These are phyloP conservation scores for Suillus discolor DNA, from an alignment of 768 basidiomycete genomes.

Conservation along the genomic window DNA sequence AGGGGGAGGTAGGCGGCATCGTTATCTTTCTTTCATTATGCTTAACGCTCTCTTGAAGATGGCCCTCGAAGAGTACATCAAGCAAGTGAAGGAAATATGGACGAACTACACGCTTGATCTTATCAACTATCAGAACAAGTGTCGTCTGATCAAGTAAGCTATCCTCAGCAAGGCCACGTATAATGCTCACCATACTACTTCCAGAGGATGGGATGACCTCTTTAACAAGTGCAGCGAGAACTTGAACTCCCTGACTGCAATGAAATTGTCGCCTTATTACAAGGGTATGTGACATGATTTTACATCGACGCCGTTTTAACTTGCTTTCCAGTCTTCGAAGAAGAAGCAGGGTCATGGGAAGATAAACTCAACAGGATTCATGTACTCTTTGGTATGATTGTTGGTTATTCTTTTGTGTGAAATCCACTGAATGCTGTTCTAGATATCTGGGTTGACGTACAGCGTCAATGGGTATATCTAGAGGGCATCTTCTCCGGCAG, in stretches of 20 bases:
- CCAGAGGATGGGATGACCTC: constrained; percentile 93
- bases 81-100: constrained; percentile 97
- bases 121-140: constrained; percentile 99
- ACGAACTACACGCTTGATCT: constrained; percentile 93
- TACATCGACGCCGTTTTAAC: constrained; percentile 8
- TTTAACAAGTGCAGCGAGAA: constrained; percentile 98
- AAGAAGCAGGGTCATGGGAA: constrained; percentile 94
- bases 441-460: constrained; percentile 99
- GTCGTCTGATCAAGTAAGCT: constrained; percentile 83
- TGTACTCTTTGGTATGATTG: constrained; percentile 83
- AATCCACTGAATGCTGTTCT: constrained; percentile 14
- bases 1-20: constrained; percentile 75
- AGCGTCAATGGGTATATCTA: constrained; percentile 99
- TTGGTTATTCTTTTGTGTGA: not conserved
- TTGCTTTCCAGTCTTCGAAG: constrained; percentile 70
- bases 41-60: constrained; percentile 53
- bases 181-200: constrained; percentile 14
- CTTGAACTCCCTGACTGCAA: constrained; percentile 91
- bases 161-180: not conserved
- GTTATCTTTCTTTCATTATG: not conserved
- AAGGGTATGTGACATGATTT: constrained; percentile 59
- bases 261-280: constrained; percentile 98
- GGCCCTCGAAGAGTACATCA: constrained; percentile 94
- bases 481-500: constrained; percentile 99
- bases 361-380: constrained; percentile 96